Evolutionary conservation across 345 rosid species (phyloP).

Genomic region (Citrus reticulata): DNA sequence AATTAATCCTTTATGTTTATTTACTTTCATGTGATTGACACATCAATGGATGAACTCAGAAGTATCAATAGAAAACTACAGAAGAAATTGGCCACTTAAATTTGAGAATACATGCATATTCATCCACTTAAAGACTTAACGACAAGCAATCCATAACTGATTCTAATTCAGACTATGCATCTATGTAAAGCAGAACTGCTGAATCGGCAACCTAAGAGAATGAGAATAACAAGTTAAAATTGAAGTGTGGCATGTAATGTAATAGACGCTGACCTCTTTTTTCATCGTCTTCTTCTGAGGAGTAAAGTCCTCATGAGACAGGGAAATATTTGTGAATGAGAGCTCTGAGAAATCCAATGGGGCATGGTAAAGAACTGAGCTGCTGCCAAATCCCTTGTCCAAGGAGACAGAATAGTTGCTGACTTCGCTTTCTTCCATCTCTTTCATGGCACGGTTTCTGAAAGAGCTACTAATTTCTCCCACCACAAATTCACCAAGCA

Average conservation of each 20-base stretch:
- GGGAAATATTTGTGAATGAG: conserved; percentile 4
- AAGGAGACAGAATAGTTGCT: conserved; percentile 24
- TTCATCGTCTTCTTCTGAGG: conserved; percentile 12
- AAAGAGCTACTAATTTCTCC: conserved; percentile 29
- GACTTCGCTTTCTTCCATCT: conserved; percentile 22
- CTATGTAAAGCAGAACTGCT: neutral
- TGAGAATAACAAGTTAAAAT: neutral
- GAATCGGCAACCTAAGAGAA: neutral
- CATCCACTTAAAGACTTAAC: neutral
- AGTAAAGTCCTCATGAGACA: conserved; percentile 2
- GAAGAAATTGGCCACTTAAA: neutral
- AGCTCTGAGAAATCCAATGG: conserved; percentile 18
- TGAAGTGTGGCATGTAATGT: neutral
- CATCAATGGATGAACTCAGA: neutral
- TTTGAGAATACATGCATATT: neutral
- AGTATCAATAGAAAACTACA: neutral
- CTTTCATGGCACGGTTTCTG: conserved; percentile 16
- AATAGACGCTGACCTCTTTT: conserved; percentile 16
- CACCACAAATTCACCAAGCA: conserved; percentile 48
- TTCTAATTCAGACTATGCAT: neutral
- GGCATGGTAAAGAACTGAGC: conserved; percentile 5
- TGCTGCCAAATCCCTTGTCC: conserved; percentile 15
- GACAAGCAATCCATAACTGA: neutral
- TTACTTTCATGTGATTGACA: neutral
- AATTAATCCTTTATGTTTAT: neutral